phyloP scores from a whole-genome alignment of 108 stramenopile genomes.

The Conticribra guillardii region DNA sequence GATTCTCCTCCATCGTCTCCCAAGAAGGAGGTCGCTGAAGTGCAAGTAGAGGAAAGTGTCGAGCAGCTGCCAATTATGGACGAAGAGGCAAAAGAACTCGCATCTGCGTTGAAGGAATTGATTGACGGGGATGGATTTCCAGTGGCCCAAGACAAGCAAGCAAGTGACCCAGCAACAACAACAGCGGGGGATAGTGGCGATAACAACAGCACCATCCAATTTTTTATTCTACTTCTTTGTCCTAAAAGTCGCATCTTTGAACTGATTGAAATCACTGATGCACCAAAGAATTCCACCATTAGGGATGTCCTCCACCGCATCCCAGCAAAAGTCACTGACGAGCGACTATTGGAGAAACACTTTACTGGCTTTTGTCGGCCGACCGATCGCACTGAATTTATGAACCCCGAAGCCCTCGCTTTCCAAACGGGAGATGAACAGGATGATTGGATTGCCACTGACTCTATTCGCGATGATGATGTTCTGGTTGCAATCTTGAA shows the following conservation, averaged over 20 bases:
- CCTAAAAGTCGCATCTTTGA: slow-evolving; percentile 47
- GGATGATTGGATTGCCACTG: slow-evolving; percentile 2
- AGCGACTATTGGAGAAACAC: slow-evolving; percentile 23
- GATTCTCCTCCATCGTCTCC: neutral
- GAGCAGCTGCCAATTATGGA: neutral
- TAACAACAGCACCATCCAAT: slow-evolving; percentile 13
- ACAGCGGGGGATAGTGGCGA: neutral
- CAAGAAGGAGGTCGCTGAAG: neutral
- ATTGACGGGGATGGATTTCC: slow-evolving; percentile 18
- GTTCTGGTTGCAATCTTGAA: slow-evolving; percentile 46
- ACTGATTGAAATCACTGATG: slow-evolving; percentile 34
- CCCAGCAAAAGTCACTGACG: slow-evolving; percentile 29
- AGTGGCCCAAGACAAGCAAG: neutral
- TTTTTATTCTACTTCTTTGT: slow-evolving; percentile 43
- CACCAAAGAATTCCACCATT: slow-evolving; percentile 20
- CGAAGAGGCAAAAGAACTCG: neutral
- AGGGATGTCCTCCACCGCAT: slow-evolving; percentile 26
- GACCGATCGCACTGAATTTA: slow-evolving; percentile 36
- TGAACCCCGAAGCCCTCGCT: slow-evolving; percentile 12
- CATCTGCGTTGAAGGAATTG: neutral
- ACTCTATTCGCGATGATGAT: slow-evolving; percentile 38
- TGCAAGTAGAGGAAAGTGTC: neutral
- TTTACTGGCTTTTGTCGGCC: slow-evolving; percentile 41
- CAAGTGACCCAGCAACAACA: neutral
- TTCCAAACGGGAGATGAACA: slow-evolving; percentile 6